Evolutionary conservation across 768 basidiomycete species (phyloP).

Genomic region (Boletus insuetus): DNA sequence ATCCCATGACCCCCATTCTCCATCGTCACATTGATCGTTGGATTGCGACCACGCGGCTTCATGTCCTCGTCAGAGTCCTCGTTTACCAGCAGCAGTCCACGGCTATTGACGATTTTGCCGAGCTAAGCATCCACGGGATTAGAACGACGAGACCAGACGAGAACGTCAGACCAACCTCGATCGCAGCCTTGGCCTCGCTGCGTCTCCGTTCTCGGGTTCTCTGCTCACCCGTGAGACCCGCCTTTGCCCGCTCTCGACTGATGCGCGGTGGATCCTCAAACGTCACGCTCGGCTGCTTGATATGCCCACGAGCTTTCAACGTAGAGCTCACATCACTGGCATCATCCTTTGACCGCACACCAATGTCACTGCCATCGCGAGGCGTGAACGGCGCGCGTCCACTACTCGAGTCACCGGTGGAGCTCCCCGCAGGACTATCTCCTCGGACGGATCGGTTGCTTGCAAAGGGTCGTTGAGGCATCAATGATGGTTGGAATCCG

Average conservation of each 20-base stretch:
- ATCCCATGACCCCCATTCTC: slow-evolving; percentile 25
- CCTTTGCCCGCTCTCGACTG: slow-evolving; percentile 32
- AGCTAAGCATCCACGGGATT: slow-evolving; percentile 46
- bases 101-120: slow-evolving; percentile 85
- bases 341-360: slow-evolving; percentile 21
- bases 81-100: slow-evolving; percentile 55
- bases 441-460: slow-evolving; percentile 36
- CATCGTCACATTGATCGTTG: slow-evolving; percentile 39
- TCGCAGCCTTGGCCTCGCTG: slow-evolving; percentile 81
- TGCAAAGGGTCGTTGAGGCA: slow-evolving; percentile 57
- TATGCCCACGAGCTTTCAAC: slow-evolving; percentile 34
- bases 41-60: slow-evolving; percentile 15
- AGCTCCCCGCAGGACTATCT: slow-evolving; percentile 73
- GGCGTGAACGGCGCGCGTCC: slow-evolving; percentile 76
- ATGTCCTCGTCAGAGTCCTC: slow-evolving; percentile 47
- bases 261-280: slow-evolving; percentile 53
- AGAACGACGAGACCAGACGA: not conserved
- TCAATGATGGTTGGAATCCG: slow-evolving; percentile 20
- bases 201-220: slow-evolving; percentile 71
- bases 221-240: slow-evolving; percentile 41
- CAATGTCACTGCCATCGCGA: slow-evolving; percentile 69
- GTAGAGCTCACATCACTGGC: slow-evolving; percentile 26
- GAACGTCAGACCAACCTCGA: slow-evolving; percentile 55
- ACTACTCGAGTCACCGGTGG: slow-evolving; percentile 81
- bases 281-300: slow-evolving; percentile 62